Evolutionary conservation across 306 rosid genomes (phyloP), one percentile per base, ranked within the genome.

Genomic region (Glycyrrhiza uralensis): DNA sequence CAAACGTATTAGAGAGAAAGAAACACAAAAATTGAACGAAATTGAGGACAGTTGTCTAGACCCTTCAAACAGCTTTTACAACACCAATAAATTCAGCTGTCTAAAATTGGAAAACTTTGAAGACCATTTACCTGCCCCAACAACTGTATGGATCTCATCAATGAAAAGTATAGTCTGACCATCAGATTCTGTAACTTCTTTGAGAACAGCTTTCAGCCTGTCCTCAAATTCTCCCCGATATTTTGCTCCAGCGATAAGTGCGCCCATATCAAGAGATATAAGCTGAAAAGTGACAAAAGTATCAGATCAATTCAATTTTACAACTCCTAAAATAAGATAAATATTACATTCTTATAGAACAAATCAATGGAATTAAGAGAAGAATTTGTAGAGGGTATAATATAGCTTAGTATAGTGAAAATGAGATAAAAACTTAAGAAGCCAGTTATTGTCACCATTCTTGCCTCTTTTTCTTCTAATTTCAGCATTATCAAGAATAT

Each of bases 181-280:
- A 66, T 94, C 99, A 19, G 99, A 94, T 57, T 94, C 99, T 55
- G 99, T 94, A 60, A 94, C 97, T 89, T 94, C 99, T 91, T 63
- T 94, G 57, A 94, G 96, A 38, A 94, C 99, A 36, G 99, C 99
- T 87, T 94, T 94, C 80, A 94, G 90, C 78, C 99, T 89, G 72
- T 94, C 99, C 84, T 94, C 99, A 82, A 94, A 94, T 81, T 94
- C 99, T 79, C 99, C 99, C 28, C 99, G 91, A 77, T 89, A 94
- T 73, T 94, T 94, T 65, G 99, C 99, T 46, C 97, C 99, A 68
- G 97, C 99, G 87, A 94, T 94, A 22, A 91, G 93, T 33, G 99
- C 83, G 67, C 99, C 99, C 99, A 94, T 94, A 81, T 91, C 99
- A 73, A 94, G 99, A 47, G 99, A 94, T 75, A 94, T 94, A 76